Evolutionary conservation across 495 filamentous ascomycete genomes (phyloP).

Genomic region (Penicillium argentinense): DNA sequence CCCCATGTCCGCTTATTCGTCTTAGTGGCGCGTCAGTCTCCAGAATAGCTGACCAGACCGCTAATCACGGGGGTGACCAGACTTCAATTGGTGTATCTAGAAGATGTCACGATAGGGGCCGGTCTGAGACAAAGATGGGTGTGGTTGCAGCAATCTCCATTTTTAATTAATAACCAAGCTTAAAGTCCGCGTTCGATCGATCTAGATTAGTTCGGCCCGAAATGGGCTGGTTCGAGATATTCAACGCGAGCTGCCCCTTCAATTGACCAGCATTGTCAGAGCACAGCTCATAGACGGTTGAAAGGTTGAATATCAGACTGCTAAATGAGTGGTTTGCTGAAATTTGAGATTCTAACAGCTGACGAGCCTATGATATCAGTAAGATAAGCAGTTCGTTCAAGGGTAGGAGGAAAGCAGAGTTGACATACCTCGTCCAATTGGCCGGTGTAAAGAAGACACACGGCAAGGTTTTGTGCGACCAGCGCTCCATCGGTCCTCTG

Average conservation of each 20-base stretch:
- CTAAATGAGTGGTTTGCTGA: slow-evolving; percentile 62
- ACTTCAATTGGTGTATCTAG: no score
- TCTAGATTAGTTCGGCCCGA: slow-evolving; percentile 60
- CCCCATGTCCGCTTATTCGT: no score
- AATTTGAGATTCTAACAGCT: slow-evolving; percentile 62
- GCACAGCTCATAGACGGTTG: slow-evolving; percentile 89
- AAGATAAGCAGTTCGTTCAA: slow-evolving; percentile 3
- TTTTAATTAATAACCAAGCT: slow-evolving; percentile 53
- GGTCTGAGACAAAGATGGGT: no score
- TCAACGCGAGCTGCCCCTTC: slow-evolving; percentile 70
- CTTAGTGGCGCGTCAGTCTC: no score
- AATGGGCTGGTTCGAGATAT: slow-evolving; percentile 55
- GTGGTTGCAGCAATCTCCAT: no score
- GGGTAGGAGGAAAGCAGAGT: no score
- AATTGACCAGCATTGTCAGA: slow-evolving; percentile 68
- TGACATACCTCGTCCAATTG: slow-evolving; percentile 65
- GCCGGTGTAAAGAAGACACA: slow-evolving; percentile 79
- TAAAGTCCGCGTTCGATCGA: slow-evolving; percentile 72
- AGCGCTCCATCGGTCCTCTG: slow-evolving; percentile 43
- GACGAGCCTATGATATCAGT: slow-evolving; percentile 44
- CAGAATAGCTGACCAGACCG: no score
- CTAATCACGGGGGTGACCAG: no score
- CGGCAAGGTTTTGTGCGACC: slow-evolving; percentile 75
- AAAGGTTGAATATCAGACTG: slow-evolving; percentile 82
- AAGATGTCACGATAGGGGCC: no score